Evolutionary conservation across 768 basidiomycete genomes (phyloP).

Genomic region (Phylloporus sp.): DNA sequence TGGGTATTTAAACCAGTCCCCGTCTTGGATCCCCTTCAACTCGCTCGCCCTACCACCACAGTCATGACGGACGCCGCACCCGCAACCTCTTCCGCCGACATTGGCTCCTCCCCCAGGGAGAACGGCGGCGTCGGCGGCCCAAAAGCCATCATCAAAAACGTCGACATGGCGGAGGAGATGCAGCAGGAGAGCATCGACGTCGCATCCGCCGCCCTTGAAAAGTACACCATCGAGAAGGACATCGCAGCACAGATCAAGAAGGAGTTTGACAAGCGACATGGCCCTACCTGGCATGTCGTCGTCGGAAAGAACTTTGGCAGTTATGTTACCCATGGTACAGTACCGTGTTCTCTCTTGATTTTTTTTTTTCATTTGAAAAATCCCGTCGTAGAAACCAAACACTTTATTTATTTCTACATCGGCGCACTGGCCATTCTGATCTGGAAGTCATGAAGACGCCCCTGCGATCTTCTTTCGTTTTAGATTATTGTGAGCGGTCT

Average conservation of each 20-base stretch:
- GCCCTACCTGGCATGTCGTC: conserved; percentile 97
- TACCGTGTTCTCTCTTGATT: conserved; percentile 23
- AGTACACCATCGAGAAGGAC: conserved; percentile 95
- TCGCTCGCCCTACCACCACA: too few species aligned
- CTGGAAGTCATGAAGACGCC: conserved; percentile 77
- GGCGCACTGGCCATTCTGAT: conserved; percentile 89
- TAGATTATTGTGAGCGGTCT: conserved; percentile 25
- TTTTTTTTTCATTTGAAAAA: not conserved
- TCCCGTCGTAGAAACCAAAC: conserved; percentile 75
- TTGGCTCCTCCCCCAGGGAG: conserved; percentile 41
- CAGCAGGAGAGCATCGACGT: conserved; percentile 92
- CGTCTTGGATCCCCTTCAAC: not conserved
- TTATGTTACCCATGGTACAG: conserved; percentile 95
- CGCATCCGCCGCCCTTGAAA: conserved; percentile 78
- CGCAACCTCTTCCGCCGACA: conserved; percentile 53
- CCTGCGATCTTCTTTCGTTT: conserved; percentile 5
- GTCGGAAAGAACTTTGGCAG: conserved; percentile 99
- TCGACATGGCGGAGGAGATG: conserved; percentile 97
- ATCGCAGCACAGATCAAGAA: conserved; percentile 98
- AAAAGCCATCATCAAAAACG: conserved; percentile 93
- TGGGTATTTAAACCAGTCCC: conserved; percentile 26
- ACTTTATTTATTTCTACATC: conserved; percentile 99
- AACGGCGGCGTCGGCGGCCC: conserved; percentile 39
- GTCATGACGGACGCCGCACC: conserved; percentile 58
- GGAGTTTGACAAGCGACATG: conserved; percentile 90